phyloP scores from a whole-genome alignment of 495 filamentous ascomycete genomes.

The Xylaria telfairii region DNA sequence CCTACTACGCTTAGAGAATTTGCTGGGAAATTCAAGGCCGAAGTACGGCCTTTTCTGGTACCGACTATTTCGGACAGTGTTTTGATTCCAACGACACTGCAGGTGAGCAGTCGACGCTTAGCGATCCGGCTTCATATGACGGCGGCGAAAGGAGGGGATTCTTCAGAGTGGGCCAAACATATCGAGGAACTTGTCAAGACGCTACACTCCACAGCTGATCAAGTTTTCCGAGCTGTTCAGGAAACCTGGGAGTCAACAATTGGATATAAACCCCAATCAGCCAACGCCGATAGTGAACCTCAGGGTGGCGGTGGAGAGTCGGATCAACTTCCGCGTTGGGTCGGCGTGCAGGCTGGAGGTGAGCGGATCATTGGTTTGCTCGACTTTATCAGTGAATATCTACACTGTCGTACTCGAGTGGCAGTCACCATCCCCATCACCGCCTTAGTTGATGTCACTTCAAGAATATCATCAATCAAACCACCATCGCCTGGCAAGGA shows the following conservation, averaged over 20 bases:
- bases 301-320: slow-evolving; percentile 46
- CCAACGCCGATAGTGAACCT: slow-evolving; percentile 47
- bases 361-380: slow-evolving; percentile 71
- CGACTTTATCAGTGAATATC: slow-evolving; percentile 57
- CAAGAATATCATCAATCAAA: slow-evolving; percentile 70
- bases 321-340: slow-evolving; percentile 69
- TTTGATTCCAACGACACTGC: slow-evolving; percentile 55
- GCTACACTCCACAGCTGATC: slow-evolving; percentile 71
- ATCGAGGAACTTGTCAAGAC: slow-evolving; percentile 63
- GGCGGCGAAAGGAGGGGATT: slow-evolving; percentile 73
- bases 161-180: slow-evolving; percentile 74
- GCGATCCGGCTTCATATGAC: slow-evolving; percentile 74
- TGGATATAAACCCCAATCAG: slow-evolving; percentile 40
- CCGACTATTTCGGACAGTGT: slow-evolving; percentile 56
- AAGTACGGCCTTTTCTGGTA: slow-evolving; percentile 62
- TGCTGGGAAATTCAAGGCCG: slow-evolving; percentile 65
- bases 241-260: slow-evolving; percentile 77
- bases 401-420: slow-evolving; percentile 62
- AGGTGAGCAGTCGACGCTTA: slow-evolving; percentile 62
- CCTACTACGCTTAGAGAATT: slow-evolving; percentile 82
- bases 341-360: slow-evolving; percentile 71
- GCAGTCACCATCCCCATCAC: slow-evolving; percentile 69
- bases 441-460: slow-evolving; percentile 66
- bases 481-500: slow-evolving; percentile 51
- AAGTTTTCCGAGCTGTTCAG: slow-evolving; percentile 74